Base-by-base conservation (phyloP, 495 filamentous ascomycete species). In the Xeromyces bisporus region DNA sequence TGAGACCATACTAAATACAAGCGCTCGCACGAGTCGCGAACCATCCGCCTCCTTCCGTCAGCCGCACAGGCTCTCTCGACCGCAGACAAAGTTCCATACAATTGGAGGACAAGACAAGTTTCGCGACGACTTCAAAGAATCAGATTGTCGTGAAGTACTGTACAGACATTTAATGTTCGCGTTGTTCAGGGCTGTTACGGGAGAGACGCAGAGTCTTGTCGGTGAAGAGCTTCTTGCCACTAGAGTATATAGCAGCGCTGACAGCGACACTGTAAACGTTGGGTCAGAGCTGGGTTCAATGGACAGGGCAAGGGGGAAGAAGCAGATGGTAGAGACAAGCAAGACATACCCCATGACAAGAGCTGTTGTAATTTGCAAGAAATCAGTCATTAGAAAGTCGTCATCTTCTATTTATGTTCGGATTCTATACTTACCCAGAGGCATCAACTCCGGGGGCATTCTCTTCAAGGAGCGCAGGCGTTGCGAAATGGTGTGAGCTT, bases 401-500 rank as follows among this genome's bases (percentile, higher is more conserved):
- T n/a, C n/a, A n/a, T n/a, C n/a, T n/a, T n/a, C n/a, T n/a, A n/a
- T n/a, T n/a, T n/a, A n/a, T n/a, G n/a, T n/a, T n/a, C n/a, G n/a
- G n/a, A n/a, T n/a, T n/a, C n/a, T n/a, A n/a, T n/a, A 64, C 74
- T 54, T 77, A 93, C 86, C 83, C 41, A 99, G 73, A 44, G 89
- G 89, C 47, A 87, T 73, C 72, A 99, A 68, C 67, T 99, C 89
- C 29, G 86, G 74, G 37, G 89, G 89, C 49, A 93, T 74, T 63
- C 71, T 73, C 71, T 79, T 83, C 37, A 94, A 60, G 39, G 66
- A 70, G 45, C 89, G 77, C 38, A 99, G 66, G 44, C 91, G 79
- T 64, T 99, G 89, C 28, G 89, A 94, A 60, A 99, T 77, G 36
- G 89, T 96, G 65, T 96, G 89, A 51, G 82, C 89, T 97, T 21